Evolutionary conservation across 2,329 filamentous ascomycete genomes (phyloP).

Genomic region (Colletotrichum tropicicola): DNA sequence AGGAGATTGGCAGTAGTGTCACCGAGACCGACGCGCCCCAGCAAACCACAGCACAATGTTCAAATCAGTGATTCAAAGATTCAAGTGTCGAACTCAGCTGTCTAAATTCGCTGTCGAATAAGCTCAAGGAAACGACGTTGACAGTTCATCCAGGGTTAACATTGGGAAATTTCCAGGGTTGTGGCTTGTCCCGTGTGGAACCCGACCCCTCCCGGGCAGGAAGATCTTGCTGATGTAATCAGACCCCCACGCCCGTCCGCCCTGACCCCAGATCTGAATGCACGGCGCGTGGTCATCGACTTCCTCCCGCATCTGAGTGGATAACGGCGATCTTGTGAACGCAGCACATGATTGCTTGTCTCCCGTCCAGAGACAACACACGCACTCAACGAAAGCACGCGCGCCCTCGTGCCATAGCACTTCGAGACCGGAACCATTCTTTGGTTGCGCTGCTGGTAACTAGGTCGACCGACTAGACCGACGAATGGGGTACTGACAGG

Average conservation of each 20-base stretch:
- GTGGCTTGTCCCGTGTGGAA: not conserved
- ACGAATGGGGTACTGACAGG: not conserved
- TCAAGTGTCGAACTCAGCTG: too few relatives aligned
- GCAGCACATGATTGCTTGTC: slow-evolving; percentile 25
- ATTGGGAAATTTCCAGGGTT: not conserved
- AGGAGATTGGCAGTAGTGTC: too few relatives aligned
- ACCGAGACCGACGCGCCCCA: too few relatives aligned
- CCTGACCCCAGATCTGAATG: slow-evolving; percentile 21
- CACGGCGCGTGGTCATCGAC: slow-evolving; percentile 25
- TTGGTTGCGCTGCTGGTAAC: not conserved
- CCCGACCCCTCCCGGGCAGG: too few relatives aligned
- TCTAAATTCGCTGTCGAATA: too few relatives aligned
- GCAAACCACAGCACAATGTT: too few relatives aligned
- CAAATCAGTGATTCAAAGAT: too few relatives aligned
- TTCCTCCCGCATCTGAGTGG: slow-evolving; percentile 18
- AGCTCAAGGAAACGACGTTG: too few relatives aligned
- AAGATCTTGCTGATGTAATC: slow-evolving; percentile 15
- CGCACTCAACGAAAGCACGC: not conserved
- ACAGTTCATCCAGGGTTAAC: not conserved
- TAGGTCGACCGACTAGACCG: not conserved
- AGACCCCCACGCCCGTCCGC: slow-evolving; percentile 6
- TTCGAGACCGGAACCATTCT: not conserved
- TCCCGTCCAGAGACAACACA: not conserved
- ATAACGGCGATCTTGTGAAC: slow-evolving; percentile 21
- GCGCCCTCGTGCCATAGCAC: not conserved